Evolutionary conservation across 805 yeast species (phyloP).

Genomic region (Metschnikowia matae): DNA sequence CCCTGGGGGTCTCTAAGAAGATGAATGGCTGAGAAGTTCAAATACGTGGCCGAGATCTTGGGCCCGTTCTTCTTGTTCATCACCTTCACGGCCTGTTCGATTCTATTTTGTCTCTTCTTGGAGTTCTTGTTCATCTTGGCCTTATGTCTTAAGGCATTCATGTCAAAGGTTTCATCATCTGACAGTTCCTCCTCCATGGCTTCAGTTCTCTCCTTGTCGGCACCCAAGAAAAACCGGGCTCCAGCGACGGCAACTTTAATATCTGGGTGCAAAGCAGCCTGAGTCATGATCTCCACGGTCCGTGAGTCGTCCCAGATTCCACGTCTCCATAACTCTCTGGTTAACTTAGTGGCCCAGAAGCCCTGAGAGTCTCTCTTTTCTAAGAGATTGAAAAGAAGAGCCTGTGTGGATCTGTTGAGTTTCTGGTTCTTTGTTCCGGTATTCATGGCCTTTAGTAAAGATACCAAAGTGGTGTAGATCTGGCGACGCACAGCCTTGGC

Average conservation of each 20-base stretch:
- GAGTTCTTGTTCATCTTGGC: constrained; percentile 80
- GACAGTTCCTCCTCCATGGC: constrained; percentile 66
- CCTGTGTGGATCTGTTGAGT: constrained; percentile 86
- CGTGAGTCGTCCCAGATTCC: constrained; percentile 98
- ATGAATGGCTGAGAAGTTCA: constrained; percentile 94
- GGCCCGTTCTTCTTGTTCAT: constrained; percentile 54
- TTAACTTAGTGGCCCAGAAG: constrained; percentile 91
- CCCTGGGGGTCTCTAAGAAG: constrained; percentile 95
- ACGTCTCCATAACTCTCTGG: constrained; percentile 95
- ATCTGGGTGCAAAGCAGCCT: constrained; percentile 87
- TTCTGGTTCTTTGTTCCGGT: constrained; percentile 88
- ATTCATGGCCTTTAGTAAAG: constrained; percentile 77
- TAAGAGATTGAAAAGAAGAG: constrained; percentile 78
- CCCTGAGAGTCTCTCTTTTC: constrained; percentile 79
- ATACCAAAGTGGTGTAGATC: constrained; percentile 73
- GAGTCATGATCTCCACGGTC: constrained; percentile 96
- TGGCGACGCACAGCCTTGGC: constrained; percentile 81
- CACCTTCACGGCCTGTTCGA: constrained; percentile 68
- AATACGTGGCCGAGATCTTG: constrained; percentile 57
- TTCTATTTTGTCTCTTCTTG: constrained; percentile 72
- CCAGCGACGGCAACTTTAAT: constrained; percentile 86
- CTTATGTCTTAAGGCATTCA: constrained; percentile 71
- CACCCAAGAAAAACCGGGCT: constrained; percentile 86
- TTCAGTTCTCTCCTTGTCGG: constrained; percentile 90
- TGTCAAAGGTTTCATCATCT: constrained; percentile 70